A percentile compares a stretch with the other conserved stretches of the same genome.
Evolutionary conservation across 371 early-diverging fungal genomes (phyloP).

Genomic region (Syncephalastrum racemosum): DNA sequence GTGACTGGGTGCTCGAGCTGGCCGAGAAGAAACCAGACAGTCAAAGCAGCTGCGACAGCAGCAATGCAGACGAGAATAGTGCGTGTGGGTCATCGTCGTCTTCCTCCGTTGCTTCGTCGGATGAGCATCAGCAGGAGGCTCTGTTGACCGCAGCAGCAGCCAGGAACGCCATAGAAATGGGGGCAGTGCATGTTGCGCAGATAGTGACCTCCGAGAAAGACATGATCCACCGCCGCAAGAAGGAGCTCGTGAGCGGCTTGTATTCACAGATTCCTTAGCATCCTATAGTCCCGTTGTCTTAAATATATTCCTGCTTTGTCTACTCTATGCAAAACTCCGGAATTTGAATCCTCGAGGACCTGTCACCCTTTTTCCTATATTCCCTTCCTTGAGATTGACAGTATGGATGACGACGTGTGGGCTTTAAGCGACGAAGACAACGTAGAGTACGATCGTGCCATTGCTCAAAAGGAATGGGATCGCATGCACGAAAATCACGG

Average conservation of each 20-base stretch:
- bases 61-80: slow-evolving; percentile 11
- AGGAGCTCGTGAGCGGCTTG: slow-evolving; percentile 34
- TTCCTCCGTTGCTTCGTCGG: too few relatives aligned
- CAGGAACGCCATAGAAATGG: not conserved
- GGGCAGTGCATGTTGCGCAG: slow-evolving; percentile 28
- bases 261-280: slow-evolving; percentile 8
- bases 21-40: slow-evolving; percentile 28
- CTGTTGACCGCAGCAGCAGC: not conserved
- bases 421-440: slow-evolving; percentile 39
- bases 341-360: too few relatives aligned
- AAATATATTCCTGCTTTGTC: too few relatives aligned
- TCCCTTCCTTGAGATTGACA: too few relatives aligned
- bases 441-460: slow-evolving; percentile 39
- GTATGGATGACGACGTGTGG: slow-evolving; percentile 51
- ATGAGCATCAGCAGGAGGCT: too few relatives aligned
- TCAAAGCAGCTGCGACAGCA: slow-evolving; percentile 49
- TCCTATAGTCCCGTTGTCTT: too few relatives aligned
- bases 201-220: slow-evolving; percentile 45
- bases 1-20: slow-evolving; percentile 66
- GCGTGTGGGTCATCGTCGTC: not conserved
- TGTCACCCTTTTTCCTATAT: too few relatives aligned
- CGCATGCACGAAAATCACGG: slow-evolving; percentile 55
- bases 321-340: too few relatives aligned
- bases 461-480: slow-evolving; percentile 59
- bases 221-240: slow-evolving; percentile 45